Conservation (phyloP, 192 early-diverging fungal genomes). For the Podila clonocystis region DNA sequence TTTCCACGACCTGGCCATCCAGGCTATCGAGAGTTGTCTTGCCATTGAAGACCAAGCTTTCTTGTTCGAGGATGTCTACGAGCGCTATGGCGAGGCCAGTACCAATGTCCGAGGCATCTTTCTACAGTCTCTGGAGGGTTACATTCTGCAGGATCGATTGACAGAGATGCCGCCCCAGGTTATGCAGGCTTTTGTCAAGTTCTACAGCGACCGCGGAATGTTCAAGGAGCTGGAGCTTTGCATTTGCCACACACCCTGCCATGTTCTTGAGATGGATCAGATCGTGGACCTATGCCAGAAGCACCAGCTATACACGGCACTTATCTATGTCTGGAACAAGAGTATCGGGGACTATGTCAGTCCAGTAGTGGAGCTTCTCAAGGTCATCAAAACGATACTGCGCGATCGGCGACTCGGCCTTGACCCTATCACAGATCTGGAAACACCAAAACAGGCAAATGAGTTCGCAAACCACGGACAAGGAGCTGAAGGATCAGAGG, state of each 20-base stretch:
- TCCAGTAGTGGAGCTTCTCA: slow-evolving; percentile 64
- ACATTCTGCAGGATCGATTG: slow-evolving; percentile 63
- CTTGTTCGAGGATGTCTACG: slow-evolving; percentile 65
- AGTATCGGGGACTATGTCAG: slow-evolving; percentile 70
- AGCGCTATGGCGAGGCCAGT: slow-evolving; percentile 58
- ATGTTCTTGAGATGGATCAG: slow-evolving; percentile 67
- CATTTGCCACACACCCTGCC: slow-evolving; percentile 66
- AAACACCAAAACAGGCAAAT: not conserved
- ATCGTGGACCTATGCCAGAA: slow-evolving; percentile 64
- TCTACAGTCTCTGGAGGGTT: slow-evolving; percentile 59
- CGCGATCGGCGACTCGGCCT: slow-evolving; percentile 13
- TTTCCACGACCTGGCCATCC: slow-evolving; percentile 58
- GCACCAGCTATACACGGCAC: slow-evolving; percentile 62
- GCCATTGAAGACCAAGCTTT: slow-evolving; percentile 62
- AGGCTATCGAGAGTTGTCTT: slow-evolving; percentile 64
- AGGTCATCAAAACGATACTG: slow-evolving; percentile 60
- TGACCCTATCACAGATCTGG: not conserved
- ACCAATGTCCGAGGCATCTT: slow-evolving; percentile 56
- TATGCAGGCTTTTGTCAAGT: slow-evolving; percentile 66
- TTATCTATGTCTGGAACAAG: slow-evolving; percentile 71
- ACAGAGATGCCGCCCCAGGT: slow-evolving; percentile 64
- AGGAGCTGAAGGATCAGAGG: not conserved
- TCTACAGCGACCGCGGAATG: slow-evolving; percentile 55
- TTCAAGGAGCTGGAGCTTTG: slow-evolving; percentile 59
- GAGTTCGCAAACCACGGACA: not conserved